Evolutionary conservation across 306 rosid genomes (phyloP), one percentile per base, ranked within the genome.

Genomic region (Aeschynomene evenia): DNA sequence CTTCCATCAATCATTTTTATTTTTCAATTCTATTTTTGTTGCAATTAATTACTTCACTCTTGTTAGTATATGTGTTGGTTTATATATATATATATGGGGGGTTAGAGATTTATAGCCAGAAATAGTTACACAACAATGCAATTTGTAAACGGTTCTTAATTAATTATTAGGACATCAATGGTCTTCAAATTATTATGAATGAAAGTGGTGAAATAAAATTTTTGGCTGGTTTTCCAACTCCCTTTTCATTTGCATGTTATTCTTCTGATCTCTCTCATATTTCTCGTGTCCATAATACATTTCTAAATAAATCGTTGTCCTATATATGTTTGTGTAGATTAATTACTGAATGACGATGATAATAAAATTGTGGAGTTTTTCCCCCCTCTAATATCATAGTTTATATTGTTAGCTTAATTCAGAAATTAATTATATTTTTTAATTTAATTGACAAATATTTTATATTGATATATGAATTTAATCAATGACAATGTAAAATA

Each of bases 141-240:
- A 40, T 55, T 72, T 77, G 74, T 71, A 73, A 78, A 72, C 77
- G 19, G 61, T 29, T 78, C 16, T 68, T n/a, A n/a, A n/a, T n/a
- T n/a, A n/a, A n/a, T n/a, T n/a, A n/a, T n/a, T 72, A 71, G 67
- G 20, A 64, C 58, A 59, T 52, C 66, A 43, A 62, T 45, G 82
- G 56, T 76, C 66, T 63, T 72, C 77, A 46, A 63, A 73, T 59
- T 49, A 42, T n/a, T n/a, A n/a, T n/a, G n/a, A n/a, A n/a, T n/a
- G n/a, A n/a, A 40, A 82, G 9, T 62, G 50, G 15, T 70, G 72
- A 66, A 76, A 80, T 84, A 76, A 78, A 75, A 68, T 80, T 76
- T 68, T 77, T 82, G 82, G 79, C 85, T 88, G 86, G 84, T 78
- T 88, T 84, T 80, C 87, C 89, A 15, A 43, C 73, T 76, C 51